Conservation (phyloP, 495 filamentous ascomycete genomes). For the Pyrenopolyporus hunteri region DNA sequence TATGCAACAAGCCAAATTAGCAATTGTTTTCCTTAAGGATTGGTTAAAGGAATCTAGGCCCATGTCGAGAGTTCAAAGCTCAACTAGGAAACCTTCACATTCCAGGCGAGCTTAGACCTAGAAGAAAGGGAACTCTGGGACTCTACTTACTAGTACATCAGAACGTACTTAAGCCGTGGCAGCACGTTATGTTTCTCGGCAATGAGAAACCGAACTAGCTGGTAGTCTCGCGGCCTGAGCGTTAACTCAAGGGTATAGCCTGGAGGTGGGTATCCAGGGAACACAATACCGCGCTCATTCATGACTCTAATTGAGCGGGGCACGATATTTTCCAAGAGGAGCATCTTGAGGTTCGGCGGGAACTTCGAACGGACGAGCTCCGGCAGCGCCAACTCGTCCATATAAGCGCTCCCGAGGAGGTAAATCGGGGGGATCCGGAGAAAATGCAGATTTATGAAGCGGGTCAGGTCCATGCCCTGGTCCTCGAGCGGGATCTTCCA, state of each 20-base stretch:
- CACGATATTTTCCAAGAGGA: conserved; percentile 33
- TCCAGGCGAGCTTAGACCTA: too few relatives aligned
- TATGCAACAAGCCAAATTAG: too few relatives aligned
- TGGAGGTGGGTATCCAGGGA: conserved; percentile 29
- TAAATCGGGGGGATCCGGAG: conserved; percentile 29
- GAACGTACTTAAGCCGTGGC: conserved; percentile 31
- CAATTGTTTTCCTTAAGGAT: too few relatives aligned
- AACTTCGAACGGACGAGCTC: conserved; percentile 25
- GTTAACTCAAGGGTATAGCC: conserved; percentile 26
- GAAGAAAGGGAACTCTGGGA: too few relatives aligned
- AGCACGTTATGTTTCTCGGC: conserved; percentile 26
- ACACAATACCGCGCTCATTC: conserved; percentile 29
- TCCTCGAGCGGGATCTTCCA: conserved; percentile 28
- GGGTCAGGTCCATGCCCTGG: conserved; percentile 30
- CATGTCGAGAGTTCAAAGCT: too few relatives aligned
- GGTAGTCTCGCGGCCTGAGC: conserved; percentile 31
- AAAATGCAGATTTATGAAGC: conserved; percentile 29
- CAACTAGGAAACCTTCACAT: too few relatives aligned
- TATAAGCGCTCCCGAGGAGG: conserved; percentile 24
- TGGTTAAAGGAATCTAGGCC: too few relatives aligned
- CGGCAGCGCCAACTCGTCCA: conserved; percentile 12
- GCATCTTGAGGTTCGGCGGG: conserved; percentile 36
- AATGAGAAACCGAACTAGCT: conserved; percentile 29
- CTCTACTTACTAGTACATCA: conserved; percentile 38
- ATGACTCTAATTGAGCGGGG: conserved; percentile 32